phyloP scores from a whole-genome alignment of 2,329 filamentous ascomycete genomes.

The Ramularia collo-cygni region DNA sequence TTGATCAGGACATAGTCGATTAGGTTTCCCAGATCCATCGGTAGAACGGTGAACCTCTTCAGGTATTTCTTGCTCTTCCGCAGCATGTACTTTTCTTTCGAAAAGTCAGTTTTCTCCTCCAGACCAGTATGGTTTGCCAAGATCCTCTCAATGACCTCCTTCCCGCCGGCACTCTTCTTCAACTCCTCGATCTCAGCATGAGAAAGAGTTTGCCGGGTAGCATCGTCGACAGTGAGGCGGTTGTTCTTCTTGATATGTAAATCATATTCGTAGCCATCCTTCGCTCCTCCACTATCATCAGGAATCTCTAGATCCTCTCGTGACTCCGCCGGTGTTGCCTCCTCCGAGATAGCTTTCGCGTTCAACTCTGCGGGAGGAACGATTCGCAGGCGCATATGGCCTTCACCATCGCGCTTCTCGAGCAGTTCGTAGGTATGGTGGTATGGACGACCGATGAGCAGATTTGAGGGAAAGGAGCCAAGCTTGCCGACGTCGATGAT shows the following conservation, averaged over 20 bases:
- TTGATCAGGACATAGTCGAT: slow-evolving; percentile 73
- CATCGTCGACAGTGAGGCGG: slow-evolving; percentile 56
- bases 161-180: slow-evolving; percentile 65
- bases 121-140: slow-evolving; percentile 82
- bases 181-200: slow-evolving; percentile 64
- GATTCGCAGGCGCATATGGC: slow-evolving; percentile 64
- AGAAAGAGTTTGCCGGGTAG: slow-evolving; percentile 65
- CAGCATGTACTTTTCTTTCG: slow-evolving; percentile 90
- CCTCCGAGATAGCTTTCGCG: slow-evolving; percentile 60
- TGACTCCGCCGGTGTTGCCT: slow-evolving; percentile 35
- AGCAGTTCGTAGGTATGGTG: slow-evolving; percentile 86
- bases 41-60: slow-evolving; percentile 75
- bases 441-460: slow-evolving; percentile 84
- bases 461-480: slow-evolving; percentile 80
- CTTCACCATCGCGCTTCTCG: slow-evolving; percentile 59
- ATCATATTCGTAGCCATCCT: slow-evolving; percentile 34
- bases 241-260: slow-evolving; percentile 54
- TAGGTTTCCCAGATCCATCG: slow-evolving; percentile 70
- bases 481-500: slow-evolving; percentile 88
- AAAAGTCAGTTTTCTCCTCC: slow-evolving; percentile 91
- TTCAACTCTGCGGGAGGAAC: slow-evolving; percentile 78
- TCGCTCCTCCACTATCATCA: not conserved
- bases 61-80: slow-evolving; percentile 93
- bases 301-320: slow-evolving; percentile 23
- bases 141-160: slow-evolving; percentile 87